Evolutionary conservation across 257 asterid species (phyloP).

Genomic region (Capsicum rhomboideum): DNA sequence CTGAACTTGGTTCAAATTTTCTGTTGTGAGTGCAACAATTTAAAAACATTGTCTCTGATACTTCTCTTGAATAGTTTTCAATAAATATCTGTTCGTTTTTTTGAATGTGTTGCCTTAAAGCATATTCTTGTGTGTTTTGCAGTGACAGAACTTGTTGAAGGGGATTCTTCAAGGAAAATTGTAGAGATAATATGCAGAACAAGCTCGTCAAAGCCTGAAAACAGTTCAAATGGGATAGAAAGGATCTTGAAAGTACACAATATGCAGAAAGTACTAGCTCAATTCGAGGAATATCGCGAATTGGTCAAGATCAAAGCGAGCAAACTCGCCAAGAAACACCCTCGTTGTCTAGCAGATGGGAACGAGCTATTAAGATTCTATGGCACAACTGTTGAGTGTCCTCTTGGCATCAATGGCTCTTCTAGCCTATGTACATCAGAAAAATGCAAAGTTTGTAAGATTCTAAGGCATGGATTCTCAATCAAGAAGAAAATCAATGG

Average conservation of each 20-base stretch:
- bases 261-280: slow-evolving; percentile 73
- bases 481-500: slow-evolving; percentile 29
- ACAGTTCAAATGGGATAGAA: slow-evolving; percentile 36
- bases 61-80: background rate
- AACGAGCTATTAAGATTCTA: slow-evolving; percentile 79
- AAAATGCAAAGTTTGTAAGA: slow-evolving; percentile 54
- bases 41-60: background rate
- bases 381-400: slow-evolving; percentile 59
- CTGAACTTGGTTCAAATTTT: background rate
- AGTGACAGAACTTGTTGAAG: slow-evolving; percentile 79
- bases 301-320: slow-evolving; percentile 70
- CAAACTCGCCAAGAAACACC: slow-evolving; percentile 68
- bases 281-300: slow-evolving; percentile 82
- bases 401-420: slow-evolving; percentile 48
- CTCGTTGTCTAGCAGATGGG: slow-evolving; percentile 95
- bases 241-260: slow-evolving; percentile 84
- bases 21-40: background rate
- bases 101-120: background rate
- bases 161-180: slow-evolving; percentile 82
- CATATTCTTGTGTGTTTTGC: background rate
- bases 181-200: slow-evolving; percentile 85
- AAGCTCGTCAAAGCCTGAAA: slow-evolving; percentile 37
- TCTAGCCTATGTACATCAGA: slow-evolving; percentile 52
- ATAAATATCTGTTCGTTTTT: no score
- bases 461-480: slow-evolving; percentile 62